Conservation (phyloP, 78 protist genomes). For the Dictyostelium citrinum region DNA sequence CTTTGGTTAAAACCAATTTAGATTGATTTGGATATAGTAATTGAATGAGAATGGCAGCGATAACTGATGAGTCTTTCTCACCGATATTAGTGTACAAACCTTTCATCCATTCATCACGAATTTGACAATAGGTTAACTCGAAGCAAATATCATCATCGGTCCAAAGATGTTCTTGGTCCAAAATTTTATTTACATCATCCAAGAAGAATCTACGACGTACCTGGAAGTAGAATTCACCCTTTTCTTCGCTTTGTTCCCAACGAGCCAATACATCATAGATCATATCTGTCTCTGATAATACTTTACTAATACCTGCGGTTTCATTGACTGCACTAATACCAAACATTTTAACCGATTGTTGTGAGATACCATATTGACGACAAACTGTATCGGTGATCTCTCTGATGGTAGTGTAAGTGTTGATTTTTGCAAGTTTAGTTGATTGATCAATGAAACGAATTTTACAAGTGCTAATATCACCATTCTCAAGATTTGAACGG, state of each 20-base stretch:
- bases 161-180: slow-evolving; percentile 69
- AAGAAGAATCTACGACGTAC: slow-evolving; percentile 61
- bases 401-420: slow-evolving; percentile 13
- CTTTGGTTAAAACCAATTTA: slow-evolving; percentile 27
- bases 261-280: slow-evolving; percentile 43
- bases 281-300: slow-evolving; percentile 20
- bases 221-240: slow-evolving; percentile 63
- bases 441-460: slow-evolving; percentile 41
- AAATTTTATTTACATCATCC: slow-evolving; percentile 47
- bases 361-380: slow-evolving; percentile 31
- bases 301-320: slow-evolving; percentile 17
- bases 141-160: slow-evolving; percentile 56
- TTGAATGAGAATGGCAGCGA: slow-evolving; percentile 36
- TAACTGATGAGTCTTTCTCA: slow-evolving; percentile 19
- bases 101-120: slow-evolving; percentile 73
- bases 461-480: slow-evolving; percentile 15
- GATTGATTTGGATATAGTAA: slow-evolving; percentile 63
- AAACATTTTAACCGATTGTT: not conserved
- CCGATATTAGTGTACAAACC: not conserved
- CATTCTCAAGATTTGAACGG: not conserved
- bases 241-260: slow-evolving; percentile 55
- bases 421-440: slow-evolving; percentile 3
- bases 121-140: slow-evolving; percentile 46
- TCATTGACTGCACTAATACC: slow-evolving; percentile 56
- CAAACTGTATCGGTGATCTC: slow-evolving; percentile 13